Percentiles rank a stretch among this genome's conserved stretches.
Evolutionary conservation across 2,329 filamentous ascomycete genomes (phyloP).

Genomic region (Rhinocladiella mackenziei): DNA sequence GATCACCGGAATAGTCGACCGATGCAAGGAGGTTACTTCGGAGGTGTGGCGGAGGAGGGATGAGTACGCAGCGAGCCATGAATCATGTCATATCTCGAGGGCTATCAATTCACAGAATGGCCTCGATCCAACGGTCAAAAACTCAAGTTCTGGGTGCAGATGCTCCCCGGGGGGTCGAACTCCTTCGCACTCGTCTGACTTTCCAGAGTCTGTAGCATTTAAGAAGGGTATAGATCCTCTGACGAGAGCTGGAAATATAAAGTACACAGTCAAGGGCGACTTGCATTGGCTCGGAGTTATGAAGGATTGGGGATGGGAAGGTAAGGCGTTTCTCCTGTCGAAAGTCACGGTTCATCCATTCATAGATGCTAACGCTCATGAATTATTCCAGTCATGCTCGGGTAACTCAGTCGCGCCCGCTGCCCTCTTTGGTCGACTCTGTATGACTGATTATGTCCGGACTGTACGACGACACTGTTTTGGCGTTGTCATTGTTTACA

Average conservation of each 20-base stretch:
- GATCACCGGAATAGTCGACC: constrained; percentile 64
- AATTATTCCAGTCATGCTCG: no score
- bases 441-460: no score
- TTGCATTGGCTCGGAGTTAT: constrained; percentile 68
- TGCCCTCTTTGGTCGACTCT: no score
- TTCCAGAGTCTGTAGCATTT: constrained; percentile 14
- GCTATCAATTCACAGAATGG: neutral
- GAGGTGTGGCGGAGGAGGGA: constrained; percentile 65
- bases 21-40: constrained; percentile 58
- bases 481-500: no score
- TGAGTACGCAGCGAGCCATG: constrained; percentile 37
- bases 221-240: constrained; percentile 14
- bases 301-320: constrained; percentile 67
- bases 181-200: neutral
- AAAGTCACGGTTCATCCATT: no score
- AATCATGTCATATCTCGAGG: neutral
- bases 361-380: no score
- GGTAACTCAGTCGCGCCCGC: no score
- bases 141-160: neutral
- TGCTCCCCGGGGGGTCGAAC: no score
- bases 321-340: no score
- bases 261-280: constrained; percentile 59
- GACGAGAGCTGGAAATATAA: constrained; percentile 48
- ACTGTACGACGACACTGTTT: no score
- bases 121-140: neutral